Base-by-base conservation (phyloP, 805 yeast species). In the Teunomyces tritomae region DNA sequence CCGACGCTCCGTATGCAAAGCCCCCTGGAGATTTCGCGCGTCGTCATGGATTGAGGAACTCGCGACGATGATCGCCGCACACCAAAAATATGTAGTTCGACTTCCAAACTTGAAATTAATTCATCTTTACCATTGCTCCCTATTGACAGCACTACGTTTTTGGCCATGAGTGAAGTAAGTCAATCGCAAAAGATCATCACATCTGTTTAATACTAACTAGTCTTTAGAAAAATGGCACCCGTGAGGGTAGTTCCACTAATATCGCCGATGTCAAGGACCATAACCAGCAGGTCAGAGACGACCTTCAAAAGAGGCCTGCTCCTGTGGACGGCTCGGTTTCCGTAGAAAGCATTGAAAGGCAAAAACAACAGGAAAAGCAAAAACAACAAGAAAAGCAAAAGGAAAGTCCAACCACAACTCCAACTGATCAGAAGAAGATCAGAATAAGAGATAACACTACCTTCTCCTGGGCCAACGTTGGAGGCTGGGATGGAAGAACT, bases 391-490 rank as follows among this genome's bases (percentile, higher is more conserved):
- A 45, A 14, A 28, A 11, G 16, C 40, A 17, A n/a, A 36, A 36
- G 28, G n/a, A 62, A 20, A 20, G 1, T 6, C 24, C 24, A 20
- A 20, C 24, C 24, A 20, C 24, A 20, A 20, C 24, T 20, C 5
- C 24, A 20, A 20, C 24, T 5, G 24, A 20, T 20, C 24, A 20
- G 24, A 20, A 20, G 24, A 20, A 63, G 44, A 53, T 56, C 9
- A 55, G 57, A 39, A 56, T 64, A 30, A 51, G 70, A 45, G 62
- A 61, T 29, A 49, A 59, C 42, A 49, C 69, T n/a, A 63, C 73
- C 13, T 72, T 72, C 45, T 62, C 71, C n/a, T 73, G 78, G 78
- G 47, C 52, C 40, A 59, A 65, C 26, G 69, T 73, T 14, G 78
- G 76, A 8, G 50, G 63, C 26, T 73, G 78, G 78, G 62, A 65